Conservation (phyloP, 148 eudicot genomes). For the Gaultheria prostrata region DNA sequence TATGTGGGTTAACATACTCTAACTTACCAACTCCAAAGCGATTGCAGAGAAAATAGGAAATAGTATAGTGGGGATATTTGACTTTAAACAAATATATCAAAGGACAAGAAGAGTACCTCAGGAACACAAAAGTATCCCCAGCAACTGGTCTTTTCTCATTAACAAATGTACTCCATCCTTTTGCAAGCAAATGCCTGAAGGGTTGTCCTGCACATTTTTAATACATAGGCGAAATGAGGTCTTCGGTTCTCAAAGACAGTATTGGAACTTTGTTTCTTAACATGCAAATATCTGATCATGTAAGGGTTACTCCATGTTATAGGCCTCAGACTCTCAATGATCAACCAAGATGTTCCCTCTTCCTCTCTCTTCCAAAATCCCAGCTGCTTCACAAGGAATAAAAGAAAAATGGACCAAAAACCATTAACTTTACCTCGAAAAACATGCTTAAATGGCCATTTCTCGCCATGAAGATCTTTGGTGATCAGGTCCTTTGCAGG, state of each 20-base stretch:
- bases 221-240: not conserved
- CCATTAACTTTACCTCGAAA: slow-evolving; percentile 70
- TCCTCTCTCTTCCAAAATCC: too few species aligned
- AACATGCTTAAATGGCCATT: slow-evolving; percentile 87
- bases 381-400: not conserved
- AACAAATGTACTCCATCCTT: slow-evolving; percentile 98
- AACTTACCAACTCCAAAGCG: not conserved
- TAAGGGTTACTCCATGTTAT: not conserved
- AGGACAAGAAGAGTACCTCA: slow-evolving; percentile 47
- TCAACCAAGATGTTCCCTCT: not conserved
- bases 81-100: not conserved
- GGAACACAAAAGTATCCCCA: slow-evolving; percentile 86
- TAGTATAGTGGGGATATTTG: not conserved
- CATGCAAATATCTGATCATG: not conserved
- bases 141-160: slow-evolving; percentile 88
- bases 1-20: not conserved
- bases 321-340: not conserved
- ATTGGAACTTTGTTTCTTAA: not conserved
- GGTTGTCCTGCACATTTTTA: slow-evolving; percentile 65
- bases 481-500: slow-evolving; percentile 85
- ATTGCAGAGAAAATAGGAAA: not conserved
- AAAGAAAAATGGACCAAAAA: slow-evolving; percentile 10
- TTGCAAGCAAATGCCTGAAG: slow-evolving; percentile 89
- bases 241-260: not conserved
- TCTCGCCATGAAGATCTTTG: slow-evolving; percentile 78